Conservation (phyloP, 768 basidiomycete species). For the Mycena galericulata region DNA sequence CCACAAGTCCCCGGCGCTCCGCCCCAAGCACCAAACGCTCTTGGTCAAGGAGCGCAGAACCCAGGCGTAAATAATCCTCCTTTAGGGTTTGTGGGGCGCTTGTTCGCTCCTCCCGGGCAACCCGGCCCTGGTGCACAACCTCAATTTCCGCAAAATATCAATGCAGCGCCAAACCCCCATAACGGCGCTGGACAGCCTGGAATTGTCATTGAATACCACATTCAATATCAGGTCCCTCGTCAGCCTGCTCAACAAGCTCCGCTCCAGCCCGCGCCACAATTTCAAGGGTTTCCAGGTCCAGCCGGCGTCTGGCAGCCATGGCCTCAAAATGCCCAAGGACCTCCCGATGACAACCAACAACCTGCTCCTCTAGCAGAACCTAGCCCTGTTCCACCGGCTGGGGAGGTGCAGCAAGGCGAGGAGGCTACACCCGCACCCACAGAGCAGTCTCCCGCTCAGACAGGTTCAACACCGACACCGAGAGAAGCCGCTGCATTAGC, state of each 20-base stretch:
- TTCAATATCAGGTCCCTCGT: slow-evolving; percentile 65
- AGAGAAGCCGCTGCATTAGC: slow-evolving; percentile 75
- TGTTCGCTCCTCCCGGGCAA: slow-evolving; percentile 67
- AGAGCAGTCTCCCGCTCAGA: slow-evolving; percentile 11
- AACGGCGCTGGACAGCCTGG: slow-evolving; percentile 56
- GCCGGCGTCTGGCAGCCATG: slow-evolving; percentile 76
- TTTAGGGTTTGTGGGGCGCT: slow-evolving; percentile 67
- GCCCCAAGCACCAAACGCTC: slow-evolving; percentile 45
- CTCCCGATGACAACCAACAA: background rate
- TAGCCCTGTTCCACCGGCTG: slow-evolving; percentile 20
- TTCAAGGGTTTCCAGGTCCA: slow-evolving; percentile 73
- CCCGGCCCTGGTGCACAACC: slow-evolving; percentile 49
- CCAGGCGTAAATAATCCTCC: slow-evolving; percentile 59
- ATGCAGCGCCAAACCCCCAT: slow-evolving; percentile 44
- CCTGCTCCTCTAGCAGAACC: slow-evolving; percentile 3
- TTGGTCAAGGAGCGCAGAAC: slow-evolving; percentile 42
- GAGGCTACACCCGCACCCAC: slow-evolving; percentile 8
- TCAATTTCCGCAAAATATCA: slow-evolving; percentile 42
- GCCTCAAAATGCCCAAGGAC: slow-evolving; percentile 53
- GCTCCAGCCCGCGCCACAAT: slow-evolving; percentile 64
- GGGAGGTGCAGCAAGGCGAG: background rate
- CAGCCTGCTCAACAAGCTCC: slow-evolving; percentile 50
- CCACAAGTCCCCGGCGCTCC: slow-evolving; percentile 41
- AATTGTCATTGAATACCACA: slow-evolving; percentile 73
- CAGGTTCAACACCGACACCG: slow-evolving; percentile 51